Conservation (phyloP, 164 flowering plant genomes). For the Liquidambar formosana region DNA sequence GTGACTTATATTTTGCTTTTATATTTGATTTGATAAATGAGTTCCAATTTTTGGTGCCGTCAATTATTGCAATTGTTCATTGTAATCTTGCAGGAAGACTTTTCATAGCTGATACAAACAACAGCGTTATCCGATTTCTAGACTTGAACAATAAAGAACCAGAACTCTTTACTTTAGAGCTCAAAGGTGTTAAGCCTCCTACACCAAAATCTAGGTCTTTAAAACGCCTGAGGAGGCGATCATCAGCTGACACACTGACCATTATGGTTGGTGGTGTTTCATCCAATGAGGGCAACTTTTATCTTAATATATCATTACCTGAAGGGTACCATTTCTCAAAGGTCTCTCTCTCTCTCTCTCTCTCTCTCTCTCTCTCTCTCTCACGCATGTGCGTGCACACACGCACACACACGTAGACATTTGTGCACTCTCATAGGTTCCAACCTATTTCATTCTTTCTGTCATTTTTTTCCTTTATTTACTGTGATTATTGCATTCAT, state of each 20-base stretch:
- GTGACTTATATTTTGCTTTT: background rate
- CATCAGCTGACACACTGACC: constrained; percentile 53
- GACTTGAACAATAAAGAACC: constrained; percentile 57
- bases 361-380: constrained; percentile 3
- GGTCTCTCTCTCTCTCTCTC: constrained; percentile 45
- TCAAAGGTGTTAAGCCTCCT: constrained; percentile 90
- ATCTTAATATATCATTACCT: constrained; percentile 66
- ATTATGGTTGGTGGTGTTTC: constrained; percentile 55
- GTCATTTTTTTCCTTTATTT: background rate
- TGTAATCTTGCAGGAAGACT: constrained; percentile 62
- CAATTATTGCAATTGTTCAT: background rate
- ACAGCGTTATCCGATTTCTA: constrained; percentile 70
- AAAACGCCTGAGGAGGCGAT: constrained; percentile 77
- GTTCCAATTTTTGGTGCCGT: background rate
- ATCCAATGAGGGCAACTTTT: constrained; percentile 65
- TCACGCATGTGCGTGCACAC: background rate
- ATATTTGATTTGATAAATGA: background rate
- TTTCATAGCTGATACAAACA: constrained; percentile 88
- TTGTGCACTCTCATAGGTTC: too few relatives aligned
- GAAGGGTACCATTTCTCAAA: constrained; percentile 93
- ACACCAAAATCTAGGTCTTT: constrained; percentile 59
- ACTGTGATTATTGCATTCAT: background rate
- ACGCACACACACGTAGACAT: background rate
- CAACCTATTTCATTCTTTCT: too few relatives aligned
- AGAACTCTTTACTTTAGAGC: constrained; percentile 68